A percentile compares a stretch with the other conserved stretches of the same genome.
These are phyloP conservation scores for Phylloporus sp. DNA, from an alignment of 1,284 basidiomycete species.

Conservation along the genomic window DNA sequence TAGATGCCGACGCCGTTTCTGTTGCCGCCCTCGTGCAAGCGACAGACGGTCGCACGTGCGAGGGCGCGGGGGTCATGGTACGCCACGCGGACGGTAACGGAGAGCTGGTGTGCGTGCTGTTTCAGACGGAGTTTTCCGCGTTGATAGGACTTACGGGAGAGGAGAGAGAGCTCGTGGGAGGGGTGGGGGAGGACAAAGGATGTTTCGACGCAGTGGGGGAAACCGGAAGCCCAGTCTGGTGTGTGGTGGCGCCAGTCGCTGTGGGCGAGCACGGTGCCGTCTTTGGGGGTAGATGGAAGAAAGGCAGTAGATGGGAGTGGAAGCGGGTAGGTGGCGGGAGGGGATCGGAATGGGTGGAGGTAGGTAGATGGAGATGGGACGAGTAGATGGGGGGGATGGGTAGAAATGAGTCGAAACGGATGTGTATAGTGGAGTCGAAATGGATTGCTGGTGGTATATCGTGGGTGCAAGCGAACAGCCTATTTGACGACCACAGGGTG, in stretches of 20 bases:
- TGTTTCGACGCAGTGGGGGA: conserved; percentile 28
- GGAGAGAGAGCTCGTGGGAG: conserved; percentile 44
- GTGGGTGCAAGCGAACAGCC: too few relatives aligned
- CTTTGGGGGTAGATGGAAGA: conserved; percentile 5
- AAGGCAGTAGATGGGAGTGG: background rate
- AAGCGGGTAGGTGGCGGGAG: background rate
- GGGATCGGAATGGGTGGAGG: background rate
- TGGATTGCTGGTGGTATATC: too few relatives aligned
- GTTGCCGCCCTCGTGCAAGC: conserved; percentile 37
- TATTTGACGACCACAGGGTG: too few relatives aligned
- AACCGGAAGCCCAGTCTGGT: conserved; percentile 32
- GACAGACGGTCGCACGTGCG: conserved; percentile 44
- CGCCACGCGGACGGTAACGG: conserved; percentile 43
- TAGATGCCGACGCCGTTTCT: conserved; percentile 51
- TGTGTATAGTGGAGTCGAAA: too few relatives aligned
- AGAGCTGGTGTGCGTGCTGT: conserved; percentile 29
- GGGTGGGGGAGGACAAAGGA: conserved; percentile 46
- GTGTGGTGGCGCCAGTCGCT: conserved; percentile 26
- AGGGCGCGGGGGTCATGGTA: conserved; percentile 39
- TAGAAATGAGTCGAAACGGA: background rate
- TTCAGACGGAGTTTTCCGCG: conserved; percentile 39
- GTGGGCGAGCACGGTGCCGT: conserved; percentile 20
- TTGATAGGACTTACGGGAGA: conserved; percentile 44
- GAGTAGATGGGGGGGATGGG: background rate
- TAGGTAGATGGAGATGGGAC: background rate